A percentile compares a stretch with the other conserved stretches of the same genome.
phyloP scores from a whole-genome alignment of 2,329 filamentous ascomycete genomes.

The Pezicula neosporulosa region DNA sequence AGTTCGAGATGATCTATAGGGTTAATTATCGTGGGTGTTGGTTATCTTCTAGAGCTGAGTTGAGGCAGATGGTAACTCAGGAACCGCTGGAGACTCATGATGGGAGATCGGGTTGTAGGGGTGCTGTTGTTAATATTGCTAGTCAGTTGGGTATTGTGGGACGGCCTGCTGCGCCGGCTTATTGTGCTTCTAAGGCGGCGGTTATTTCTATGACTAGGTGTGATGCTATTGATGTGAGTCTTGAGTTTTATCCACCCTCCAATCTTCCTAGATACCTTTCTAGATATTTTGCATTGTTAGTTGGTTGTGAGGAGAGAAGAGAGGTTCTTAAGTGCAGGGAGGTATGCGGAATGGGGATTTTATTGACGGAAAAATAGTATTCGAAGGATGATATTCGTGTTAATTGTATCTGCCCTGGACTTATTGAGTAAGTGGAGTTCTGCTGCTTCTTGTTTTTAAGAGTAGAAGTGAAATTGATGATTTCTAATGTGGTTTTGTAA shows the following conservation, averaged over 20 bases:
- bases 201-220: constrained; percentile 41
- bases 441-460: not conserved
- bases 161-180: constrained; percentile 35
- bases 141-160: constrained; percentile 40
- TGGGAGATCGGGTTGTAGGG: constrained; percentile 35
- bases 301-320: not conserved
- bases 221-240: constrained; percentile 41
- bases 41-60: constrained; percentile 38
- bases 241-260: not conserved
- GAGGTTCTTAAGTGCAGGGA: too few species aligned
- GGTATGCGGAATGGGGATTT: not conserved
- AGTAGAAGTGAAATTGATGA: too few species aligned
- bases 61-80: constrained; percentile 41
- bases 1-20: constrained; percentile 39
- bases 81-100: constrained; percentile 39
- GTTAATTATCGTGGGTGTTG: constrained; percentile 43
- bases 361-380: constrained; percentile 29
- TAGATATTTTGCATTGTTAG: too few species aligned
- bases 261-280: too few species aligned
- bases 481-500: not conserved
- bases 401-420: constrained; percentile 43
- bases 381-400: constrained; percentile 40
- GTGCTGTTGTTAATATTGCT: constrained; percentile 42
- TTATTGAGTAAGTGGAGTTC: constrained; percentile 33
- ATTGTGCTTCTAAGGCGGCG: constrained; percentile 42